phyloP scores from a whole-genome alignment of 305 asterid species.

The Fraxinus paxiana region DNA sequence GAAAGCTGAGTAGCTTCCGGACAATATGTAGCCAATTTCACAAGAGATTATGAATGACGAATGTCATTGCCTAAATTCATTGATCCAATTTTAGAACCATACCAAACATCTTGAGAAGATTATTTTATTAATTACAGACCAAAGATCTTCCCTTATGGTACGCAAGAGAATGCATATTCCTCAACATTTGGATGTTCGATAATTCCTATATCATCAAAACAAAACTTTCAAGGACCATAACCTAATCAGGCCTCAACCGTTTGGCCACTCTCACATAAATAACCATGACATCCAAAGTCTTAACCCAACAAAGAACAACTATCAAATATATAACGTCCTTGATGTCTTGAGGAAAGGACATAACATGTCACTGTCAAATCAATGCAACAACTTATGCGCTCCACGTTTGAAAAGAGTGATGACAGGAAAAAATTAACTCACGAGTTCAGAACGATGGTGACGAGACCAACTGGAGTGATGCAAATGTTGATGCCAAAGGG shows the following conservation, averaged over 20 bases:
- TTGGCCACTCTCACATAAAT: neutral
- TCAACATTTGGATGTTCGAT: neutral
- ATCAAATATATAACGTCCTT: neutral
- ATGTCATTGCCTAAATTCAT: neutral
- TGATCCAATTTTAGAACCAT: neutral
- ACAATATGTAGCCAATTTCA: neutral
- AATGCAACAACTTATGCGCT: neutral
- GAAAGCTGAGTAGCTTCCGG: neutral
- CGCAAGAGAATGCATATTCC: neutral
- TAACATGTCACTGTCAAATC: slow-evolving; percentile 13
- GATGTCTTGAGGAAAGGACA: neutral
- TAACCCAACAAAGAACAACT: neutral
- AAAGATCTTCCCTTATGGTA: neutral
- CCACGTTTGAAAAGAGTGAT: neutral
- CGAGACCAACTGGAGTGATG: slow-evolving; percentile 83
- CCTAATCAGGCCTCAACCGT: neutral
- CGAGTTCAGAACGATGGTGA: slow-evolving; percentile 83
- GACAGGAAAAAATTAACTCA: slow-evolving; percentile 34
- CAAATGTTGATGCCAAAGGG: slow-evolving; percentile 83
- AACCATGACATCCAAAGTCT: neutral
- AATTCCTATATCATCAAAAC: neutral
- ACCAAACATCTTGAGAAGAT: neutral
- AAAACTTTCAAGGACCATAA: neutral
- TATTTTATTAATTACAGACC: neutral
- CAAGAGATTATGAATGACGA: neutral